Evolutionary conservation across 768 basidiomycete genomes (phyloP).

Genomic region (Coprinellus aureogranulatus): DNA sequence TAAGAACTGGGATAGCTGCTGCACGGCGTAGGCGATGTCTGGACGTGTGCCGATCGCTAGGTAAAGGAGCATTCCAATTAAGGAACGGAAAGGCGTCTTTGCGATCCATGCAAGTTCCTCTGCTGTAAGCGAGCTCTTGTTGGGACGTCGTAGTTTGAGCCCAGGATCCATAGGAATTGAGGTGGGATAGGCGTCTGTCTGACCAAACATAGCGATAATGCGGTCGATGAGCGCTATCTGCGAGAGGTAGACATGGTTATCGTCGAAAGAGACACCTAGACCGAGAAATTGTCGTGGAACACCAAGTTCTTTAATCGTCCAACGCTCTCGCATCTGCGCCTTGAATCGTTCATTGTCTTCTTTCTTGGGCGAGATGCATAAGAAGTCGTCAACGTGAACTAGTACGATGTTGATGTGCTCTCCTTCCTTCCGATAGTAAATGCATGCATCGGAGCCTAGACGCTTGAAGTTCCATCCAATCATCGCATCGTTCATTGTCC

Average conservation of each 20-base stretch:
- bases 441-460: constrained; percentile 20
- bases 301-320: constrained; percentile 26
- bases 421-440: constrained; percentile 21
- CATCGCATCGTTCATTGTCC: constrained; percentile 3
- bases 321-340: background rate
- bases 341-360: constrained; percentile 31
- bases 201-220: constrained; percentile 26
- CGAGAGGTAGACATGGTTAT: constrained; percentile 21
- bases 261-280: constrained; percentile 33
- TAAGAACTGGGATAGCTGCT: constrained; percentile 22
- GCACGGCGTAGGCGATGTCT: background rate
- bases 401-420: constrained; percentile 16
- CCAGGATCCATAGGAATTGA: constrained; percentile 30
- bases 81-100: background rate
- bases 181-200: constrained; percentile 18
- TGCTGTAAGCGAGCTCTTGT: constrained; percentile 6
- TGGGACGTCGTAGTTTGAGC: constrained; percentile 18
- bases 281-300: constrained; percentile 21
- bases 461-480: constrained; percentile 16
- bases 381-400: constrained; percentile 33
- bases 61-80: constrained; percentile 2
- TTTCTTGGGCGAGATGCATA: constrained; percentile 30
- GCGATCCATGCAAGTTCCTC: constrained; percentile 11
- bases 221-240: constrained; percentile 26
- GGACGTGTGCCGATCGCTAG: constrained; percentile 1